Evolutionary conservation across 2,329 filamentous ascomycete species (phyloP).

Genomic region (Stemphylium beticola): DNA sequence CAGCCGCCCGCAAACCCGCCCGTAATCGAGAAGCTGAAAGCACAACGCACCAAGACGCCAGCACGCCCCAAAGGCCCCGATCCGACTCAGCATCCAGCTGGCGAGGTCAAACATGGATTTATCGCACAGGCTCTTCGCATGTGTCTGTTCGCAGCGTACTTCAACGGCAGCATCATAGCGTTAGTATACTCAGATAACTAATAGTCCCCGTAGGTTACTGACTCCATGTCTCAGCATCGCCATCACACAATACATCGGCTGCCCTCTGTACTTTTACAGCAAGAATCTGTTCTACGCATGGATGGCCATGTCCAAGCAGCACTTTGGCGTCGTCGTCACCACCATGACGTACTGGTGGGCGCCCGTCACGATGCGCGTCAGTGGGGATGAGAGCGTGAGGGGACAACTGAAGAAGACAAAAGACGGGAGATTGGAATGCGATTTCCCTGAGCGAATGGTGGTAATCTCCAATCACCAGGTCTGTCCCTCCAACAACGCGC

Average conservation of each 20-base stretch:
- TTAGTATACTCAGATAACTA: conserved; percentile 30
- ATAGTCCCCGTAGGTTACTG: conserved; percentile 28
- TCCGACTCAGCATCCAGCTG: conserved; percentile 39
- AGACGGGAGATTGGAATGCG: conserved; percentile 74
- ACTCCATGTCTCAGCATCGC: conserved; percentile 53
- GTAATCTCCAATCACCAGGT: conserved; percentile 85
- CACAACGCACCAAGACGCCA: conserved; percentile 18
- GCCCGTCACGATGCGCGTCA: conserved; percentile 78
- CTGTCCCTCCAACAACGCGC: background rate
- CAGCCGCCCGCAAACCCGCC: conserved; percentile 37
- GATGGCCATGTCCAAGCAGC: conserved; percentile 85
- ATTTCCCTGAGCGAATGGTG: conserved; percentile 80
- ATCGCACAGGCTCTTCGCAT: conserved; percentile 53
- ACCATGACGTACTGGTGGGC: conserved; percentile 87
- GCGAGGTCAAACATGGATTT: conserved; percentile 51
- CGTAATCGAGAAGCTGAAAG: conserved; percentile 21
- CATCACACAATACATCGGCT: conserved; percentile 73
- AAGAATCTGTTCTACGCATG: conserved; percentile 80
- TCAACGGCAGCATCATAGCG: conserved; percentile 52
- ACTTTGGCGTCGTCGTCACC: conserved; percentile 76
- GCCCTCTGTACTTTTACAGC: conserved; percentile 75
- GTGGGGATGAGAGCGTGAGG: conserved; percentile 78
- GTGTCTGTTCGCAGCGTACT: conserved; percentile 54
- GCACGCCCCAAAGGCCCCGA: conserved; percentile 5
- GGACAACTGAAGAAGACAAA: conserved; percentile 72